Base-by-base conservation (phyloP, 129 eudicot genomes). In the Escallonia herrerae region DNA sequence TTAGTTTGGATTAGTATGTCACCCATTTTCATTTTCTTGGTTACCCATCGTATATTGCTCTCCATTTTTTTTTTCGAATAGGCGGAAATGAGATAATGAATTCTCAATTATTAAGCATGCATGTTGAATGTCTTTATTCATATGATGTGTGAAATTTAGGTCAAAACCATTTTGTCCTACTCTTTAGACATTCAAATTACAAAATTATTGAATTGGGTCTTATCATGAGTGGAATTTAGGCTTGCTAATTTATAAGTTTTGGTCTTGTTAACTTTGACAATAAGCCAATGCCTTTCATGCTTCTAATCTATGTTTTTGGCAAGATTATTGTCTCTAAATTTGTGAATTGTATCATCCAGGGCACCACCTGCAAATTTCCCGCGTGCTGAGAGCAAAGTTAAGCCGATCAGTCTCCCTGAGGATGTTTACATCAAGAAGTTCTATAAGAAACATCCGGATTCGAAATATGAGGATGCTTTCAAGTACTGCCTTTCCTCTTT, bases 281-380 rank as follows among this genome's bases (percentile, higher is more conserved):
- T 22, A 22, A 22, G 33, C 33, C 33, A 22, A 22, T 22, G 33
- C 33, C 33, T 22, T 22, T 22, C 33, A 22, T 22, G 0, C 33
- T 22, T 22, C 33, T 22, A 22, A 22, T 22, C 33, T 22, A 22
- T 22, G 33, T 22, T 22, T 37, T 60, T 61, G 6, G 52, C 22
- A 3, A 14, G 43, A 42, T 15, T 49, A 13, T 4, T 13, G 3
- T 3, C 40, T 44, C 6, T 53, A 42, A 9, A 48, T 7, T 48
- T 56, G 14, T 70, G 7, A 10, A 62, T 58, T 69, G 2, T 67
- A 47, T 43, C 51, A 22, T 78, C 44, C 66, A 91, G 96, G 85
- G 87, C 86, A 8, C 97, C 97, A 2, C 97, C 97, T 11, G 80
- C 77, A 4, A 78, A 83, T 5, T 91, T 91, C 64, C 96, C 96